These are phyloP conservation scores for Lachnellula willkommii DNA, from an alignment of 2,329 filamentous ascomycete species.

Conservation along the genomic window DNA sequence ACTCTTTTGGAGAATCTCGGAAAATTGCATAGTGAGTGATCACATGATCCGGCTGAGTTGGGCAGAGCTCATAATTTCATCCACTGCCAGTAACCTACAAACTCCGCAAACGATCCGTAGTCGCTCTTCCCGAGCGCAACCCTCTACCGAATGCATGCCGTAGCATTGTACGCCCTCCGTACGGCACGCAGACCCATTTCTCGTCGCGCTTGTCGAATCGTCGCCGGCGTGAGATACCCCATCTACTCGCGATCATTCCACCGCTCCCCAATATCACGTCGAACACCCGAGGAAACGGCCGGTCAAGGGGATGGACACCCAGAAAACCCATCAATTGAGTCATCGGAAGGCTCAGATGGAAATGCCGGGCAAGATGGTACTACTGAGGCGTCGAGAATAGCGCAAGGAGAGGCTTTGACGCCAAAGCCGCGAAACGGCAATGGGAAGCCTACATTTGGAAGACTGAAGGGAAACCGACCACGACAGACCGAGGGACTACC, in stretches of 20 bases:
- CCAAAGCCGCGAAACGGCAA: constrained; percentile 10
- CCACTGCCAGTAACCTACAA: too few species aligned
- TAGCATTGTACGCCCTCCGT: constrained; percentile 26
- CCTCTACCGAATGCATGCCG: constrained; percentile 30
- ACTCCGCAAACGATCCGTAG: neutral
- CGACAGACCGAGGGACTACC: constrained; percentile 36
- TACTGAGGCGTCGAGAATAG: neutral
- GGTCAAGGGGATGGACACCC: neutral
- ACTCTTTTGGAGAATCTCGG: too few species aligned
- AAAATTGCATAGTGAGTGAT: too few species aligned
- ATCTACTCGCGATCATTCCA: constrained; percentile 28
- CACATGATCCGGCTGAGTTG: too few species aligned
- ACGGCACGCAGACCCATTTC: constrained; percentile 25
- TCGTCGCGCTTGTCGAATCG: constrained; percentile 27
- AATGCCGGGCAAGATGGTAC: constrained; percentile 1
- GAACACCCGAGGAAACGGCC: constrained; percentile 22
- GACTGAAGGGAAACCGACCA: constrained; percentile 19
- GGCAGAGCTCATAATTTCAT: too few species aligned
- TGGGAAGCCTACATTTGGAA: constrained; percentile 16
- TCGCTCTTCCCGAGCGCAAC: constrained; percentile 26
- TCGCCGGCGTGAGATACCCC: constrained; percentile 27
- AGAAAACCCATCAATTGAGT: neutral
- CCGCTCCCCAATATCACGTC: constrained; percentile 21
- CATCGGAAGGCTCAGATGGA: neutral
- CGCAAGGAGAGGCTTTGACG: constrained; percentile 2